A percentile compares a stretch with the other conserved stretches of the same genome.
Evolutionary conservation across 768 basidiomycete species (phyloP).

Genomic region (Tulasnella sp.): DNA sequence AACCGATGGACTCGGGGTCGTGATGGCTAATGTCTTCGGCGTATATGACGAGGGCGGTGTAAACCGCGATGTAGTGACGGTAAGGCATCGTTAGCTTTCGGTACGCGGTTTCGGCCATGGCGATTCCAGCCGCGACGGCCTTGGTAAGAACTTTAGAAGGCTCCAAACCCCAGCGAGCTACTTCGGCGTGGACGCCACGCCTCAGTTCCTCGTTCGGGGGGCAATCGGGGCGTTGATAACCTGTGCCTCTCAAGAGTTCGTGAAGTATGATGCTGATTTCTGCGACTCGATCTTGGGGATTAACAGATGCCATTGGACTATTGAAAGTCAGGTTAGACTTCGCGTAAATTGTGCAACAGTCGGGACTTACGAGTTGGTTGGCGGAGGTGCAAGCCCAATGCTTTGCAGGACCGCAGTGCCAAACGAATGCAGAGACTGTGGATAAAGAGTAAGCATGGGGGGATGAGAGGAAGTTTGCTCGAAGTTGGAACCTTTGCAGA

Average conservation of each 20-base stretch:
- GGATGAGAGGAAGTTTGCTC: no score
- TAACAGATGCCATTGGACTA: not conserved
- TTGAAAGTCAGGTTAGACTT: not conserved
- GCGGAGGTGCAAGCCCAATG: no score
- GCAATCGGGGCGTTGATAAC: not conserved
- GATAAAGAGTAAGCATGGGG: no score
- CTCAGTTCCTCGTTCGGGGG: no score
- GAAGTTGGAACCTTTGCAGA: no score
- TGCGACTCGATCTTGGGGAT: not conserved
- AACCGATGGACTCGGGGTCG: slow-evolving; percentile 28
- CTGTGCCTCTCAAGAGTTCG: not conserved
- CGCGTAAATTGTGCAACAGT: not conserved
- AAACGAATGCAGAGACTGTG: not conserved
- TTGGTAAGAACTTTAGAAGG: no score
- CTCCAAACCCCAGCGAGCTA: no score
- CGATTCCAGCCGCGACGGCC: no score
- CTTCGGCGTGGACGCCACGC: no score
- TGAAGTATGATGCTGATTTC: not conserved
- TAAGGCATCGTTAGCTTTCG: slow-evolving; percentile 23
- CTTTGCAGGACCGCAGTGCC: not conserved
- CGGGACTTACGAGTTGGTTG: not conserved
- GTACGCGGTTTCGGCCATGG: no score
- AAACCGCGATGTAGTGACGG: slow-evolving; percentile 35
- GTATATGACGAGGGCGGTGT: slow-evolving; percentile 34
- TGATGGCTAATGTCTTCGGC: slow-evolving; percentile 34